Percentiles rank a stretch among this genome's conserved stretches.
phyloP scores from a whole-genome alignment of 768 basidiomycete species.

The Phanerochaete carnosa region DNA sequence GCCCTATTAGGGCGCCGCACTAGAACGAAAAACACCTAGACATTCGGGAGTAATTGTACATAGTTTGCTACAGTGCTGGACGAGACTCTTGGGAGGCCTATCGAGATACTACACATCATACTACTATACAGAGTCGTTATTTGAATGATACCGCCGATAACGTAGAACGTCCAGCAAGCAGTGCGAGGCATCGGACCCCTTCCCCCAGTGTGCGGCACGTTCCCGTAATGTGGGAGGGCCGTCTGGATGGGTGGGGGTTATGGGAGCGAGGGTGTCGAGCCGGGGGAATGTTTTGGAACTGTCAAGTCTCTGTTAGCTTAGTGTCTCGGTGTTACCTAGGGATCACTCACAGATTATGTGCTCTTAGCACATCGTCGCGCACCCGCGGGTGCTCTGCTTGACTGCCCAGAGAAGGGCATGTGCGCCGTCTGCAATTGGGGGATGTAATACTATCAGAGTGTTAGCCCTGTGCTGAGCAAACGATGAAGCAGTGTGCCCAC shows the following conservation, averaged over 20 bases:
- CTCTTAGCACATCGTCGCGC: conserved; percentile 3
- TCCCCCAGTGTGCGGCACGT: background rate
- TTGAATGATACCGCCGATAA: background rate
- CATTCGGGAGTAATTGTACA: background rate
- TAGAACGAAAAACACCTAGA: background rate
- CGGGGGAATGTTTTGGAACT: background rate
- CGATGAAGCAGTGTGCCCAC: conserved; percentile 11
- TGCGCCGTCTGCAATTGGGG: conserved; percentile 9
- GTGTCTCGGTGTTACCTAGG: background rate
- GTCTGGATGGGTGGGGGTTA: background rate
- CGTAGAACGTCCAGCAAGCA: background rate
- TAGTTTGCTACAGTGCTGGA: background rate
- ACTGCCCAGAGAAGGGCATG: conserved; percentile 13
- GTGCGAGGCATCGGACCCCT: background rate
- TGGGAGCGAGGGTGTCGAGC: background rate
- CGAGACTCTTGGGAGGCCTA: background rate
- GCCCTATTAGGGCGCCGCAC: background rate
- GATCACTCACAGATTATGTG: background rate
- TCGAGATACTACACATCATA: background rate
- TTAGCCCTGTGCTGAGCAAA: background rate
- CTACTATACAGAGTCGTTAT: background rate
- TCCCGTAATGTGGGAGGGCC: background rate
- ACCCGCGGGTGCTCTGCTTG: conserved; percentile 11
- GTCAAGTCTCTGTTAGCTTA: too few species aligned
- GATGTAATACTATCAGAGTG: background rate